phyloP scores from a whole-genome alignment of 352 stramenopile species.

The Phytophthora pluvialis region DNA sequence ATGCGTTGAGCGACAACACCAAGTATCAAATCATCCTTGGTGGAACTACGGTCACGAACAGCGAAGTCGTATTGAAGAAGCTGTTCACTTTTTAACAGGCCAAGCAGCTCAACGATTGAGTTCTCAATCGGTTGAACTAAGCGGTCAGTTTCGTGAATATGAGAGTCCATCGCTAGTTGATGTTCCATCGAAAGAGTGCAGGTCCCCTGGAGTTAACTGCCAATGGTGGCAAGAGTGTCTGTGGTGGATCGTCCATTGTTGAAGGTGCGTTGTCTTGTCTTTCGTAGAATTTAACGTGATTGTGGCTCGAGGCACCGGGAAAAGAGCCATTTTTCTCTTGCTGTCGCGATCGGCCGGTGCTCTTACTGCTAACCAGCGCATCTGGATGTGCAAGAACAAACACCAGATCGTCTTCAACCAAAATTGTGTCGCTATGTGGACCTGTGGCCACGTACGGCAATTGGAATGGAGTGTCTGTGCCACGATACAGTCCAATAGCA shows the following conservation, averaged over 20 bases:
- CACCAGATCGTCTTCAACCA: slow-evolving; percentile 58
- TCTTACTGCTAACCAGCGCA: slow-evolving; percentile 17
- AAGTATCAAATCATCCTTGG: slow-evolving; percentile 74
- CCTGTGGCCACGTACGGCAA: slow-evolving; percentile 67
- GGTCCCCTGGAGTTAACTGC: slow-evolving; percentile 11
- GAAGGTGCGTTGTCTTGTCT: slow-evolving; percentile 1
- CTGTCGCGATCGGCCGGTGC: neutral
- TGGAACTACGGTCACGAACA: slow-evolving; percentile 79
- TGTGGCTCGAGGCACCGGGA: slow-evolving; percentile 6
- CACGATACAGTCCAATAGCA: slow-evolving; percentile 60
- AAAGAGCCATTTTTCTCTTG: slow-evolving; percentile 8
- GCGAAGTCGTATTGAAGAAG: slow-evolving; percentile 63
- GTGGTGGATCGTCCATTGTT: neutral
- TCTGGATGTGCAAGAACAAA: slow-evolving; percentile 66
- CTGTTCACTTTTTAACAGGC: slow-evolving; percentile 45
- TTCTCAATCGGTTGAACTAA: neutral
- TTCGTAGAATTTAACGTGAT: slow-evolving; percentile 22
- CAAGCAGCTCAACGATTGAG: neutral
- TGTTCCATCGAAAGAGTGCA: slow-evolving; percentile 6
- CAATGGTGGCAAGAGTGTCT: slow-evolving; percentile 13
- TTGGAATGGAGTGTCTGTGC: slow-evolving; percentile 38
- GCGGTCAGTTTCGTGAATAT: slow-evolving; percentile 4
- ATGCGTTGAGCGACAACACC: slow-evolving; percentile 54
- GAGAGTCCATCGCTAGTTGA: slow-evolving; percentile 17
- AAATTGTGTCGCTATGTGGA: slow-evolving; percentile 48